Evolutionary conservation across 306 rosid genomes (phyloP), one percentile per base, ranked within the genome.

Genomic region (Glycine soja): DNA sequence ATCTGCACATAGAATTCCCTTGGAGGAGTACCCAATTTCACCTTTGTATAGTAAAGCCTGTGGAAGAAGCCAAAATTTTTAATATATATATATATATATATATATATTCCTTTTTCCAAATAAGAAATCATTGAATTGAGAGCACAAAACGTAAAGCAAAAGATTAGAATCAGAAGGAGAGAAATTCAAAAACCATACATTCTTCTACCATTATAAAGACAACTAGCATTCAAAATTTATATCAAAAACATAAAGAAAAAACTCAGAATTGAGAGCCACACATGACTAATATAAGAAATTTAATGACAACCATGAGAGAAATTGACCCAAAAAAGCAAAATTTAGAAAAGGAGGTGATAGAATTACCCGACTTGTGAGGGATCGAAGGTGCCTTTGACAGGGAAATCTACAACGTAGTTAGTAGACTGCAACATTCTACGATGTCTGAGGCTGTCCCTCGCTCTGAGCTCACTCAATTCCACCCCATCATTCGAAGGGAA

Each of bases 1-100:
- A 95, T 92, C 85, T 95, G 99, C 70, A 95, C 97, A 77, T 88
- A 87, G 83, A 91, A 95, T 56, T 91, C 97, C 82, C 85, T 95
- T 53, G 99, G 92, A 72, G 99, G 99, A 87, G 94, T 85, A 61
- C 99, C 99, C 86, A 95, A 80, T 72, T 80, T 85, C 80, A 95
- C 91, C 83, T 77, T 92, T 13, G 99, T 88, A 84, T 52, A 95
- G 80, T 95, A 93, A 58, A 95, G 96, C 88, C 99, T 95, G 74
- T 90, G 73, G 9, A 79, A 48, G 7, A 79, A 54, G 54, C 58
- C 57, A 79, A 43, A 45, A 64, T 57, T 34, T 43, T 43, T 52
- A 32, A 32, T 5, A 36, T 36, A 36, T 40, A 19, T 19, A 24
- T 24, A 24, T 24, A 24, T 24, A 24, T 24, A 24, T 24, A 0